Evolutionary conservation across 768 basidiomycete genomes (phyloP).

Genomic region (Xerocomellus intermedius): DNA sequence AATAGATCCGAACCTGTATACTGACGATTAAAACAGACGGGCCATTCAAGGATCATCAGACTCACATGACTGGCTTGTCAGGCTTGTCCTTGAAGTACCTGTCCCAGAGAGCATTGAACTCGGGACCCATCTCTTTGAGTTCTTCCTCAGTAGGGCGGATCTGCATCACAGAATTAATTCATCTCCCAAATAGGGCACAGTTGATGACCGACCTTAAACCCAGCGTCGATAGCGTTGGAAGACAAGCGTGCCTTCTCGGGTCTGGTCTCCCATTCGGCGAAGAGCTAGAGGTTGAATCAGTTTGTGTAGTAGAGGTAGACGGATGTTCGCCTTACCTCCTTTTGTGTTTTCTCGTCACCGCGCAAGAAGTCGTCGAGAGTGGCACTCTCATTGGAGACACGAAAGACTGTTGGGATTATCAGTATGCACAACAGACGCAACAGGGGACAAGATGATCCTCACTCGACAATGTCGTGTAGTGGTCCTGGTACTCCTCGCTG

Average conservation of each 20-base stretch:
- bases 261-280: conserved; percentile 62
- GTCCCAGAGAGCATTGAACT: conserved; percentile 68
- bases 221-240: conserved; percentile 72
- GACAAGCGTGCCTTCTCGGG: conserved; percentile 68
- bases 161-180: conserved; percentile 29
- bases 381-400: conserved; percentile 61
- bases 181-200: background rate
- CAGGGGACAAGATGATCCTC: conserved; percentile 15
- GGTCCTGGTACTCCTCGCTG: conserved; percentile 72
- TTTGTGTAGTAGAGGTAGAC: background rate
- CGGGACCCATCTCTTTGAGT: conserved; percentile 76
- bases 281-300: conserved; percentile 36
- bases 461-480: conserved; percentile 69
- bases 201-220: conserved; percentile 53
- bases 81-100: conserved; percentile 77
- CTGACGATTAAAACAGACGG: background rate
- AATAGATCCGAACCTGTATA: conserved; percentile 57
- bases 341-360: conserved; percentile 56
- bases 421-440: background rate
- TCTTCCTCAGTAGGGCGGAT: conserved; percentile 69
- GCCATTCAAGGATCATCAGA: background rate
- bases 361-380: conserved; percentile 72
- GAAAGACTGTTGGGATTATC: conserved; percentile 45
- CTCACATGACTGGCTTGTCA: conserved; percentile 73
- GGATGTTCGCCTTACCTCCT: conserved; percentile 39